phyloP scores from a whole-genome alignment of 2,329 filamentous ascomycete species.

The Zalaria sp. region DNA sequence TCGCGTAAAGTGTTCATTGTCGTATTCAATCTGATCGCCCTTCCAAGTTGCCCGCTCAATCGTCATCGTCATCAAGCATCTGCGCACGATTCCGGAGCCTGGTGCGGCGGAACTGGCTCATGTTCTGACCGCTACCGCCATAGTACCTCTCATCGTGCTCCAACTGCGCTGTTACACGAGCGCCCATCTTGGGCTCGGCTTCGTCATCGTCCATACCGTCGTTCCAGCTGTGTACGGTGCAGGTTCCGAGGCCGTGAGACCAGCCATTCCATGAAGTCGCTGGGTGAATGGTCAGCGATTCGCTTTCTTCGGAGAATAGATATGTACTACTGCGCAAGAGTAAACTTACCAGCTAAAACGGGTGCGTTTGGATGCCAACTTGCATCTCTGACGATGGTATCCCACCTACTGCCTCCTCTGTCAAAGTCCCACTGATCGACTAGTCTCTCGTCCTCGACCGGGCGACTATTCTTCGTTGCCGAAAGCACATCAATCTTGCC shows the following conservation, averaged over 20 bases:
- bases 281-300: conserved; percentile 17
- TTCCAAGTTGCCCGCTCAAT: not conserved
- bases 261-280: conserved; percentile 76
- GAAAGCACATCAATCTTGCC: conserved; percentile 62
- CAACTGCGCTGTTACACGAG: conserved; percentile 47
- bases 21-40: too few relatives aligned
- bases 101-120: conserved; percentile 5
- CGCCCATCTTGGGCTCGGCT: conserved; percentile 40
- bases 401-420: conserved; percentile 47
- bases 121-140: conserved; percentile 4
- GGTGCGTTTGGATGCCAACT: conserved; percentile 83
- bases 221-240: conserved; percentile 66
- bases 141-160: conserved; percentile 32
- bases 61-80: conserved; percentile 11
- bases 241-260: conserved; percentile 58
- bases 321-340: not conserved
- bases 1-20: too few relatives aligned
- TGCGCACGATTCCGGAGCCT: conserved; percentile 12
- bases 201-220: conserved; percentile 51
- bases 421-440: conserved; percentile 44
- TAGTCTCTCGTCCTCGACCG: conserved; percentile 36
- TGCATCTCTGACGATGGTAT: conserved; percentile 71
- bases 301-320: not conserved
- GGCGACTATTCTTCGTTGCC: conserved; percentile 51
- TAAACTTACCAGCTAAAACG: conserved; percentile 50